Evolutionary conservation across 2,329 filamentous ascomycete genomes (phyloP).

Genomic region (Pyricularia sp.): DNA sequence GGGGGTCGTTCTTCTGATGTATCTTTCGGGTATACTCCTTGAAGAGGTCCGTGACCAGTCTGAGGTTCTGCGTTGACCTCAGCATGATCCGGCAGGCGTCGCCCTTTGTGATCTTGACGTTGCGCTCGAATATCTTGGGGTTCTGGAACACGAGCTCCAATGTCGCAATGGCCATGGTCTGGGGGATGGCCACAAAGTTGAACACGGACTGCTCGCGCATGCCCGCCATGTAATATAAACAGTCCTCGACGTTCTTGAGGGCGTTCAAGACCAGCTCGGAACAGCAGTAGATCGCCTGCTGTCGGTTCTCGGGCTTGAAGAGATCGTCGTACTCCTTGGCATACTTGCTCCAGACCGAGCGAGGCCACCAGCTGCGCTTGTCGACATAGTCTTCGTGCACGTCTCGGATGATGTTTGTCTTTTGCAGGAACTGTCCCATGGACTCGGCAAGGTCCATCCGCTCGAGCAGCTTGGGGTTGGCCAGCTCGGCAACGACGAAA

Average conservation of each 20-base stretch:
- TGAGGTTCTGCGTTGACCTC: constrained; percentile 84
- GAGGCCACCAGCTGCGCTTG: constrained; percentile 85
- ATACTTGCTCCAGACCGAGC: constrained; percentile 95
- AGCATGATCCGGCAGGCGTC: constrained; percentile 87
- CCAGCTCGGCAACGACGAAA: constrained; percentile 79
- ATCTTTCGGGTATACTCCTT: constrained; percentile 69
- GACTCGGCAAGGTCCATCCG: constrained; percentile 78
- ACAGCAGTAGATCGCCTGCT: constrained; percentile 72
- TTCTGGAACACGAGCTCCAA: constrained; percentile 90
- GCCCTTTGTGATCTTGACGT: constrained; percentile 95
- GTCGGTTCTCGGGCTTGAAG: constrained; percentile 70
- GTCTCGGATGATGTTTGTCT: constrained; percentile 98
- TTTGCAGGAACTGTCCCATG: constrained; percentile 96
- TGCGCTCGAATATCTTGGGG: constrained; percentile 71
- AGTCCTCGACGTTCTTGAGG: constrained; percentile 79
- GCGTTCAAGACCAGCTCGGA: constrained; percentile 94
- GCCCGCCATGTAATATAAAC: constrained; percentile 94
- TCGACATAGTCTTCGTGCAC: constrained; percentile 84
- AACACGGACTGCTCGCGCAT: constrained; percentile 95
- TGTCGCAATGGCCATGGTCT: constrained; percentile 95
- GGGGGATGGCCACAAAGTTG: constrained; percentile 97
- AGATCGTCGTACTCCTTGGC: constrained; percentile 84
- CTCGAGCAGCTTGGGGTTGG: constrained; percentile 74
- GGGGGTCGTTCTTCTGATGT: constrained; percentile 86
- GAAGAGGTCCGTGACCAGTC: constrained; percentile 74